phyloP scores from a whole-genome alignment of 768 basidiomycete genomes.

The Mycena leptocephala region DNA sequence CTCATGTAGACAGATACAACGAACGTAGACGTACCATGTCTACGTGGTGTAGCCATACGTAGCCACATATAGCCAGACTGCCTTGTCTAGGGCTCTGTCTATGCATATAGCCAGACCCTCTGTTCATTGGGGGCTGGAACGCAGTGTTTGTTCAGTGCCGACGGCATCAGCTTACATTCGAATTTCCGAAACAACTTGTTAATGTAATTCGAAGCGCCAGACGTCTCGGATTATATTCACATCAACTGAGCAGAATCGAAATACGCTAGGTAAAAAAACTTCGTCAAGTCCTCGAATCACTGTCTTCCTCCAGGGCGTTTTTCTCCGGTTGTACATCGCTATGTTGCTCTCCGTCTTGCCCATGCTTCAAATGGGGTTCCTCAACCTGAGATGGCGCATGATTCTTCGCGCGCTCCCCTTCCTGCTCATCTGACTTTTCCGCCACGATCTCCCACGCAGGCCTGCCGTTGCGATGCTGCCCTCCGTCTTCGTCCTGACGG shows the following conservation, averaged over 20 bases:
- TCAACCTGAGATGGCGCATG: slow-evolving; percentile 3
- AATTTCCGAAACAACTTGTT: slow-evolving; percentile 2
- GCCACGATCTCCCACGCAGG: slow-evolving; percentile 7
- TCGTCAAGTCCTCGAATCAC: slow-evolving; percentile 9
- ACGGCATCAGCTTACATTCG: not conserved
- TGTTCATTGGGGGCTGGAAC: no score
- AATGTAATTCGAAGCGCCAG: slow-evolving; percentile 13
- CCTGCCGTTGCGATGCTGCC: slow-evolving; percentile 7
- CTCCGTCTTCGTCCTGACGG: slow-evolving; percentile 7
- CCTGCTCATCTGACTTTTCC: slow-evolving; percentile 11
- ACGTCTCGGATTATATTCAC: slow-evolving; percentile 2
- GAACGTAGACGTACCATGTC: no score
- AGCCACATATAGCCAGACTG: no score
- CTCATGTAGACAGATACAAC: no score
- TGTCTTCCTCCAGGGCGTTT: not conserved
- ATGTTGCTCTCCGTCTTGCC: slow-evolving; percentile 5
- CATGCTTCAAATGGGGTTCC: not conserved
- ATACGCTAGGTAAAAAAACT: slow-evolving; percentile 5
- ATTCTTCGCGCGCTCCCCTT: slow-evolving; percentile 11
- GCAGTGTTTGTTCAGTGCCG: no score
- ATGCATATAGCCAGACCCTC: no score
- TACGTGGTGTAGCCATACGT: no score
- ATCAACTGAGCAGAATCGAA: slow-evolving; percentile 19
- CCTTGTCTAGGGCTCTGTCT: no score
- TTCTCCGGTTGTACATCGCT: slow-evolving; percentile 2